Evolutionary conservation across 495 filamentous ascomycete genomes (phyloP).

Genomic region (Penicillium paradoxum): DNA sequence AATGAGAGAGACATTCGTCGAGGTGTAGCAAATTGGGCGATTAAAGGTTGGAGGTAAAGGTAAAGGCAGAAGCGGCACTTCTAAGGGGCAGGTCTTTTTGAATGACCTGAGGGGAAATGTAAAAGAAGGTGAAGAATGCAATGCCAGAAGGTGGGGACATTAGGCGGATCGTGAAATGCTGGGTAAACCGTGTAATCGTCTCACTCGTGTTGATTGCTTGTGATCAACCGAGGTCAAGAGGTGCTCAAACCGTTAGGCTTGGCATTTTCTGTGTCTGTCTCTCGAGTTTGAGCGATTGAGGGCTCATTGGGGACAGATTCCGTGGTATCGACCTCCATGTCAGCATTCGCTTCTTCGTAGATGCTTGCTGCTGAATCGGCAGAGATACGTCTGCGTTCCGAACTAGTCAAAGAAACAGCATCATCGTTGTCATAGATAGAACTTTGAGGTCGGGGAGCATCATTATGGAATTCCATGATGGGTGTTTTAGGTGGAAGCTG

Average conservation of each 20-base stretch:
- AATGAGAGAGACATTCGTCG: background rate
- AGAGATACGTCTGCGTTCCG: conserved; percentile 12
- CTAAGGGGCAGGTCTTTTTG: conserved; percentile 1
- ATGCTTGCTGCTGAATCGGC: conserved; percentile 21
- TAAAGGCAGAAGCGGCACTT: background rate
- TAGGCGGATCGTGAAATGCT: conserved; percentile 12
- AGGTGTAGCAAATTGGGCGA: background rate
- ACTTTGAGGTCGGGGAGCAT: conserved; percentile 5
- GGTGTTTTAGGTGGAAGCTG: background rate
- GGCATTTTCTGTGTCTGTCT: background rate
- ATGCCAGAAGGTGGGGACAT: conserved; percentile 9
- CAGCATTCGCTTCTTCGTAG: conserved; percentile 23
- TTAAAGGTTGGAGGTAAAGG: background rate
- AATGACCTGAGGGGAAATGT: background rate
- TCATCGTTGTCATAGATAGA: conserved; percentile 7
- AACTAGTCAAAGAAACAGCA: conserved; percentile 3
- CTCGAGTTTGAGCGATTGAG: background rate
- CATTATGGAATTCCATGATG: background rate
- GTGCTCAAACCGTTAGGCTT: background rate
- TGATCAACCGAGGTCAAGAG: background rate
- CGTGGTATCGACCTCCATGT: background rate
- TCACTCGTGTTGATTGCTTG: conserved; percentile 9
- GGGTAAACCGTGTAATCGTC: conserved; percentile 13
- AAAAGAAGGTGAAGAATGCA: conserved; percentile 8
- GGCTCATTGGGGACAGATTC: background rate